Base-by-base conservation (phyloP, 2,329 filamentous ascomycete species). In the Xylaria sp. region DNA sequence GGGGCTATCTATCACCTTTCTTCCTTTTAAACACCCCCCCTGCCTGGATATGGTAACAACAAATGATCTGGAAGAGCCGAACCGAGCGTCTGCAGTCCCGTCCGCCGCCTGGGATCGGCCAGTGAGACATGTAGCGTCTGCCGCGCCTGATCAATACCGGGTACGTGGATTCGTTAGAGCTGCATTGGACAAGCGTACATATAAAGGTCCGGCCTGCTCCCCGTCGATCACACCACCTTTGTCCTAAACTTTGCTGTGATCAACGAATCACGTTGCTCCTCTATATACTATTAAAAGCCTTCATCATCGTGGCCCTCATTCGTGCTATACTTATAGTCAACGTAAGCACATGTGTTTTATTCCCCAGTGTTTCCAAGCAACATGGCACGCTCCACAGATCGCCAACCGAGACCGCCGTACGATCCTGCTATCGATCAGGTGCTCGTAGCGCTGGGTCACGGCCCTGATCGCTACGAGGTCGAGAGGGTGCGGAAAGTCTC, bases 391-490 rank as follows among this genome's bases (percentile, higher is more conserved):
- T 70, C 69, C 44, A 66, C 68, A 61, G 75, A 75, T 68, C 76
- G 72, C 62, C 69, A 74, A 63, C 73, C 74, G 65, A 75, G 74
- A 71, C 76, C 76, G 15, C 76, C 75, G 4, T 77, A 77, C 65
- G 76, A 76, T 53, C 71, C 71, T 46, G 75, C 74, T 66, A 76
- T 77, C 70, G 67, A 74, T 53, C 66, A 69, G 48, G 69, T 77
- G 51, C 68, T 73, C 53, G 66, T 68, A 44, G 70, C 72, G 9
- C 68, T 77, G n/a, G 75, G 72, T n/a, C 68, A 64, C n/a, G 70
- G 71, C 31, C 73, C 72, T 6, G 71, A 75, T 44, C 71, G 69
- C 60, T 75, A 77, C 60, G 76, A 78, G 68, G 70, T 78, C 33
- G 74, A 77, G 38, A 74, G 66, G 62, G 70, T 77, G 56, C 73